A percentile compares a stretch with the other conserved stretches of the same genome.
These are phyloP conservation scores for Hyphopichia wangnamkhiaoensis DNA, from an alignment of 1,139 yeast genomes.

Conservation along the genomic window DNA sequence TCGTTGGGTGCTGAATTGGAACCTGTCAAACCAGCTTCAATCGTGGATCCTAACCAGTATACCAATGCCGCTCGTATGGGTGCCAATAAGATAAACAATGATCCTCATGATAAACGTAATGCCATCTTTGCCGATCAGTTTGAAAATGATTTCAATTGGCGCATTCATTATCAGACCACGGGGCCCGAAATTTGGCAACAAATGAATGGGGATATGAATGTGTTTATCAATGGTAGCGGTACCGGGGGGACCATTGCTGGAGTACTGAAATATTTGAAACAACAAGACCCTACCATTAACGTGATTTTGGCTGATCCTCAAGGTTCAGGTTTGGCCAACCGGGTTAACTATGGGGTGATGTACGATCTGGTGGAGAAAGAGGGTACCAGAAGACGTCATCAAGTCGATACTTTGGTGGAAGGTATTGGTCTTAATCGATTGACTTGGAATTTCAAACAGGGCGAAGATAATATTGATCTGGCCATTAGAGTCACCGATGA, in stretches of 20 bases:
- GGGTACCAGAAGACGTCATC: conserved; percentile 93
- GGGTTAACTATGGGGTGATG: conserved; percentile 90
- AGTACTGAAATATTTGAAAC: conserved; percentile 71
- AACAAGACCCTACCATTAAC: conserved; percentile 34
- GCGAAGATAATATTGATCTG: conserved; percentile 70
- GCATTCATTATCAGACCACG: conserved; percentile 74
- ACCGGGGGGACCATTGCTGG: conserved; percentile 89
- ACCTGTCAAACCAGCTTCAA: conserved; percentile 91
- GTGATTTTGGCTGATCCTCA: conserved; percentile 89
- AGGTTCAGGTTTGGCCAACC: conserved; percentile 86
- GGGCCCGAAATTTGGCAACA: conserved; percentile 90
- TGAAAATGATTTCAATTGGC: conserved; percentile 91
- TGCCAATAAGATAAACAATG: conserved; percentile 54
- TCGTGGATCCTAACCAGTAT: conserved; percentile 90
- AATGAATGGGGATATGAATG: conserved; percentile 63
- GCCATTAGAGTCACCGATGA: conserved; percentile 77
- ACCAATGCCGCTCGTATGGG: conserved; percentile 81
- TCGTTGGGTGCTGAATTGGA: conserved; percentile 85
- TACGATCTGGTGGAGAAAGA: conserved; percentile 85
- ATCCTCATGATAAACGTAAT: conserved; percentile 32
- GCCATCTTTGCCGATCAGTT: conserved; percentile 95
- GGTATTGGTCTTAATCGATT: conserved; percentile 90
- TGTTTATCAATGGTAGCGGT: conserved; percentile 77
- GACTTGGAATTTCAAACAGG: conserved; percentile 77
- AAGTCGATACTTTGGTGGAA: conserved; percentile 91